These are phyloP conservation scores for Calocera cornea DNA, from an alignment of 768 basidiomycete genomes.

Conservation along the genomic window DNA sequence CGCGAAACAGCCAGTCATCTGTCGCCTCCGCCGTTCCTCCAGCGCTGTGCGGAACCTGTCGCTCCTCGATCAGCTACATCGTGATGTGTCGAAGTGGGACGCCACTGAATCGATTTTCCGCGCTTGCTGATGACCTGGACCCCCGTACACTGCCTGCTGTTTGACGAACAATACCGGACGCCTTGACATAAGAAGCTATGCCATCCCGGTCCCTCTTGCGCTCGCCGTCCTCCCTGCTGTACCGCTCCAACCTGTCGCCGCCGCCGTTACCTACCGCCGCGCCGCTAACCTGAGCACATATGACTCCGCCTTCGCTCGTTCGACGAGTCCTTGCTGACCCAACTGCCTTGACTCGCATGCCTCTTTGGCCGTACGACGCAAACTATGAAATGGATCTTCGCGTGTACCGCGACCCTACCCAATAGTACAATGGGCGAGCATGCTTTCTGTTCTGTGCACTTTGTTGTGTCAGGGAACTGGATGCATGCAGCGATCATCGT, in stretches of 20 bases:
- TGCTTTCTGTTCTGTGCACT: no score
- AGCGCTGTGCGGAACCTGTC: background rate
- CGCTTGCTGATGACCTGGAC: background rate
- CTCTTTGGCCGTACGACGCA: background rate
- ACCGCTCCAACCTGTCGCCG: background rate
- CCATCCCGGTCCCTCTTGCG: slow-evolving; percentile 4
- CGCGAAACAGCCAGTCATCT: background rate
- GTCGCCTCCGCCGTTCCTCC: background rate
- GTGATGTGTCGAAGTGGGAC: background rate
- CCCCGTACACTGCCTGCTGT: background rate
- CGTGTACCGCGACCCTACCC: background rate
- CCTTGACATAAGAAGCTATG: slow-evolving; percentile 4
- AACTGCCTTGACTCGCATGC: background rate
- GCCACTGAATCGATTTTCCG: background rate
- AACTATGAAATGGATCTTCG: background rate
- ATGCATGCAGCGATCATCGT: no score
- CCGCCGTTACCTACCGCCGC: background rate
- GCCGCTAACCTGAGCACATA: background rate
- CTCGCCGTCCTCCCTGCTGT: background rate
- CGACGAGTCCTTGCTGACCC: background rate
- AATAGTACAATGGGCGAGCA: no score
- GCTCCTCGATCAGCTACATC: background rate
- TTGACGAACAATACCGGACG: background rate
- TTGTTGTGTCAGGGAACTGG: no score
- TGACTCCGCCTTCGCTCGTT: background rate